These are phyloP conservation scores for Fusarium keratoplasticum DNA, from an alignment of 2,329 filamentous ascomycete genomes.

Conservation along the genomic window DNA sequence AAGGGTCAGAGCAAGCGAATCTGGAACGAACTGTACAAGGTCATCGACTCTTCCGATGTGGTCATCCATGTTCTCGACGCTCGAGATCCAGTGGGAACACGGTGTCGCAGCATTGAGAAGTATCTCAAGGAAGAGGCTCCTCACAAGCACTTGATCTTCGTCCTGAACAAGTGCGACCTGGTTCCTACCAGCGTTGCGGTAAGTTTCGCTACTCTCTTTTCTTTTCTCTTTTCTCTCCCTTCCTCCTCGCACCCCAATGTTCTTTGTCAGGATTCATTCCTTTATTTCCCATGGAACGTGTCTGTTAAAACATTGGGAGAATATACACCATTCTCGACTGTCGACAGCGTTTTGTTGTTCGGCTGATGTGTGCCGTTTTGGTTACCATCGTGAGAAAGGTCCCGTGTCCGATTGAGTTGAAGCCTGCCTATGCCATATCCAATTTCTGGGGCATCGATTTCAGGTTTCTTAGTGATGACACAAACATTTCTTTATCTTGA, in stretches of 20 bases:
- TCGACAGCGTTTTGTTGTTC: slow-evolving; percentile 52
- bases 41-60: slow-evolving; percentile 95
- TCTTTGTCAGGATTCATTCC: slow-evolving; percentile 86
- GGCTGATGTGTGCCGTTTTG: slow-evolving; percentile 91
- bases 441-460: slow-evolving; percentile 66
- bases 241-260: slow-evolving; percentile 67
- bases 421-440: slow-evolving; percentile 73
- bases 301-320: slow-evolving; percentile 99
- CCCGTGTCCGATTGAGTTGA: slow-evolving; percentile 98
- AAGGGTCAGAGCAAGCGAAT: slow-evolving; percentile 97
- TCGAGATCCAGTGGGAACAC: slow-evolving; percentile 87
- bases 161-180: slow-evolving; percentile 72
- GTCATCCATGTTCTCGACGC: slow-evolving; percentile 95
- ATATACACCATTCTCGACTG: slow-evolving; percentile 67
- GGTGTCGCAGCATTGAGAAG: slow-evolving; percentile 83
- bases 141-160: slow-evolving; percentile 84
- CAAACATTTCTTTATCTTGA: slow-evolving; percentile 68
- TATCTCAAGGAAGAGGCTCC: slow-evolving; percentile 93
- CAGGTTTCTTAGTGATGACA: slow-evolving; percentile 99
- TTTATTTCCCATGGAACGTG: slow-evolving; percentile 78
- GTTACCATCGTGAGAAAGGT: slow-evolving; percentile 79
- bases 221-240: slow-evolving; percentile 48
- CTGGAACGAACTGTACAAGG: slow-evolving; percentile 96
- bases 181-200: slow-evolving; percentile 94
- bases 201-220: slow-evolving; percentile 65